Conservation (phyloP, 139 green algal genomes). For the Tetradesmus obliquus region DNA sequence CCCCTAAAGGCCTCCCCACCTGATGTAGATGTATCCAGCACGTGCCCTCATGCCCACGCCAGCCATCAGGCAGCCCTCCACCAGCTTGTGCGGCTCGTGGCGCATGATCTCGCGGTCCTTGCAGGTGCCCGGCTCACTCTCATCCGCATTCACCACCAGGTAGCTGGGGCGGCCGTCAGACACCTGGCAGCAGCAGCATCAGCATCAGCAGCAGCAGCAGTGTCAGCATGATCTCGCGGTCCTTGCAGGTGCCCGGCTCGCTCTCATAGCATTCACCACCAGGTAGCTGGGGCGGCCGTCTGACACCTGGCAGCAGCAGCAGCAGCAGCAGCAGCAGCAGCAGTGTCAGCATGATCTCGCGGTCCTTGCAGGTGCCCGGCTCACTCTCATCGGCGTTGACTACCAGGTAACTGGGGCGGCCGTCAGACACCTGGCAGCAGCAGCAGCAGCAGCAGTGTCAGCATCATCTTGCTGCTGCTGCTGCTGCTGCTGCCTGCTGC, state of each 20-base stretch:
- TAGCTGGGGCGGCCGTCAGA: slow-evolving; percentile 94
- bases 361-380: slow-evolving; percentile 98
- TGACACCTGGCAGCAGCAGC: slow-evolving; percentile 63
- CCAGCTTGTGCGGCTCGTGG: slow-evolving; percentile 97
- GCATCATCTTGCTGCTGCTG: not conserved
- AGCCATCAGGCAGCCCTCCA: slow-evolving; percentile 97
- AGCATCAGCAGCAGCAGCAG: not conserved
- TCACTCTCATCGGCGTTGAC: slow-evolving; percentile 98
- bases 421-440: slow-evolving; percentile 80
- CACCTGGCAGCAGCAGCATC: slow-evolving; percentile 52
- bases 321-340: not conserved
- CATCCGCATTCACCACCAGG: slow-evolving; percentile 97
- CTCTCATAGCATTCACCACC: slow-evolving; percentile 98
- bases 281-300: slow-evolving; percentile 95
- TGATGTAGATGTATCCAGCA: slow-evolving; percentile 97
- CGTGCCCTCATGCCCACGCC: slow-evolving; percentile 90
- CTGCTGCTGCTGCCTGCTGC: not conserved
- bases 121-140: slow-evolving; percentile 98
- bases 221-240: slow-evolving; percentile 93
- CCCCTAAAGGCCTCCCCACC: slow-evolving; percentile 13
- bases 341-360: slow-evolving; percentile 91
- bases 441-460: not conserved
- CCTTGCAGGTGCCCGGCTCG: slow-evolving; percentile 99
- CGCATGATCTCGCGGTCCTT: slow-evolving; percentile 98
- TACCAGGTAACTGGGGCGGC: slow-evolving; percentile 94